Base-by-base conservation (phyloP, 2,329 filamentous ascomycete species). In the Colletotrichum phormii region DNA sequence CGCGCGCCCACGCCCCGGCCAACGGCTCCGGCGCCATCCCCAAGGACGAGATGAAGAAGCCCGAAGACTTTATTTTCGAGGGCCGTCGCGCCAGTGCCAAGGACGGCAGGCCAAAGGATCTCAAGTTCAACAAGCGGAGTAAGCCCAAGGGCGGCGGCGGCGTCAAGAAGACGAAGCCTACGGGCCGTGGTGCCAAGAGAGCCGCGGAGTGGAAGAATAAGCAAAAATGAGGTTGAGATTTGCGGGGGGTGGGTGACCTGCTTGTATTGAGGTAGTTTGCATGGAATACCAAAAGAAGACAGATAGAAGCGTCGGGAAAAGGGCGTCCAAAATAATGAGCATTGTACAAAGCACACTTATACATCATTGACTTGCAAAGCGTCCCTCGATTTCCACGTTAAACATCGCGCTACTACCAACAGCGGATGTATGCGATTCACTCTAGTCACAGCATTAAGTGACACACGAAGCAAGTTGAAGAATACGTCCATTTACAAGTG, bases 51-150 rank as follows among this genome's bases (percentile, higher is more conserved):
- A 80, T 89, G 75, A 89, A 90, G 82, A 87, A 88, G 1, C 92
- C 92, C 0, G 92, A 95, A 81, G 86, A 87, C 18, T 89, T 95
- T 75, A 89, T 95, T n/a, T 95, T 96, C 77, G 94, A 97, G 81
- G 94, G 94, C 0, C 91, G 92, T 75, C 88, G 94, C 66, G 94
- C 94, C 11, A 94, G 89, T 67, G 84, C 88, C 37, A 92, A 87
- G 70, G 90, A 92, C 73, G 92, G 89, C 5, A 91, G 87, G 77
- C 90, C 90, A 53, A 92, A 85, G 81, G 90, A 90, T 77, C 80
- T 90, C 74, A 92, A 88, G 80, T 82, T 92, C 46, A 87, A 88
- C 12, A 89, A 89, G 75, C 89, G 89, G 77, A 81, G 80, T 74
- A 90, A 88, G 78, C 83, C 79, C 26, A 85, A 84, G 77, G 84